Base-by-base conservation (phyloP, 306 rosid genomes). In the Prinsepia uniflora region DNA sequence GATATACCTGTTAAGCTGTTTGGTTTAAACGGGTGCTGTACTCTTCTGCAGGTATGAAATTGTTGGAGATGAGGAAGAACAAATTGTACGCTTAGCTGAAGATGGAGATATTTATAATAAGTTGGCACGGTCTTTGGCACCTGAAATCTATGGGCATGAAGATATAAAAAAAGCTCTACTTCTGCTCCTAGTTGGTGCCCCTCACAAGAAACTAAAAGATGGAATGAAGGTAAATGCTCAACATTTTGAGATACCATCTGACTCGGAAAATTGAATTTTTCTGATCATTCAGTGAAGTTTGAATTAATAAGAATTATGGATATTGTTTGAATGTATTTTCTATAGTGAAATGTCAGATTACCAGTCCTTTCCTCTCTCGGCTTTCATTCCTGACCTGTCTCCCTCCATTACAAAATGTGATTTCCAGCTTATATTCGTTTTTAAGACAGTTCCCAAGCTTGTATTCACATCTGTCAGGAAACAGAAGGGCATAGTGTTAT, bases 91-190 rank as follows among this genome's bases (percentile, higher is more conserved):
- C 62, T 81, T 95, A 77, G 91, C 96, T 55, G 91, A 86, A 73
- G 97, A 91, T 77, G 96, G 99, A 15, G 96, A 91, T 78, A 95
- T 91, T 81, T 95, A 95, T 75, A 84, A 89, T 74, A 95, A 89
- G 76, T 77, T 95, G 80, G 68, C 97, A 63, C 83, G 90, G 18
- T 95, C 99, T 14, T 75, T 95, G 70, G 99, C 99, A 76, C 99
- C 99, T 85, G 99, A 95, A 83, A 91, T 95, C 78, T 95, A 84
- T 73, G 97, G 99, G 74, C 97, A 91, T 73, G 99, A 89, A 68
- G 99, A 95, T 84, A 85, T 91, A 19, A 95, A 95, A 74, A 95
- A 91, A 75, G 99, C 96, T 58, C 68, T 95, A 60, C 90, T 91
- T 63, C 96, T 95, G 74, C 97, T 95, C 53, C 99, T 94, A 52